Evolutionary conservation across 331 rosid species (phyloP).

Genomic region (Prunus yedoensis): DNA sequence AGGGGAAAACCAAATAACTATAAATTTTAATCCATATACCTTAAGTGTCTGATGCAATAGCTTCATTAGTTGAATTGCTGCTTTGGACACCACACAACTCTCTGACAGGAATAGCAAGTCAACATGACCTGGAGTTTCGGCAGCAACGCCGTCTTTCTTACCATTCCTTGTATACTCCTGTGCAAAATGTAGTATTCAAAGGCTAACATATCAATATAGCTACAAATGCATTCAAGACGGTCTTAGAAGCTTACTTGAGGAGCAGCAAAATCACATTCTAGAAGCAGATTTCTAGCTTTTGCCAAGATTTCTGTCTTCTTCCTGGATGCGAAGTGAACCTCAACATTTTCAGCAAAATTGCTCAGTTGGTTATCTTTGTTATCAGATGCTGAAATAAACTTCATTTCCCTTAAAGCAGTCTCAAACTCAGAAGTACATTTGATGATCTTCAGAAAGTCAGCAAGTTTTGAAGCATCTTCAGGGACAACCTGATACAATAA

Average conservation of each 20-base stretch:
- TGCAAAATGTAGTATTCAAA: constrained; percentile 25
- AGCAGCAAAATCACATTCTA: constrained; percentile 72
- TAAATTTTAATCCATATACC: constrained; percentile 41
- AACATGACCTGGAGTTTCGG: constrained; percentile 49
- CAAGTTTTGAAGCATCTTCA: constrained; percentile 93
- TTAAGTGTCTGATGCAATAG: constrained; percentile 83
- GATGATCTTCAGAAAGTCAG: constrained; percentile 78
- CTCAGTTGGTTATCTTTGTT: constrained; percentile 66
- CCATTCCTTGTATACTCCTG: constrained; percentile 63
- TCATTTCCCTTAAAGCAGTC: constrained; percentile 59
- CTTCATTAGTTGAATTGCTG: constrained; percentile 74
- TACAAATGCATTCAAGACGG: constrained; percentile 19
- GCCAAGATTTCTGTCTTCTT: constrained; percentile 83
- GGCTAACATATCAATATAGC: constrained; percentile 17
- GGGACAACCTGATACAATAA: constrained; percentile 83
- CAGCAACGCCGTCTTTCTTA: constrained; percentile 37
- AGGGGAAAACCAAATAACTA: constrained; percentile 7
- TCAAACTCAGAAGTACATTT: constrained; percentile 69
- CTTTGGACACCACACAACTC: constrained; percentile 82
- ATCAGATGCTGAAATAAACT: constrained; percentile 70
- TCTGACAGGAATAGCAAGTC: constrained; percentile 81
- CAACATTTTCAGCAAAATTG: constrained; percentile 80
- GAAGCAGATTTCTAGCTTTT: constrained; percentile 78
- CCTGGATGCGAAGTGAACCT: constrained; percentile 95
- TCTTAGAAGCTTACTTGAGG: constrained; percentile 59